A percentile compares a stretch with the other conserved stretches of the same genome.
These are phyloP conservation scores for Trichoderma harzianum DNA, from an alignment of 2,329 filamentous ascomycete species.

Conservation along the genomic window DNA sequence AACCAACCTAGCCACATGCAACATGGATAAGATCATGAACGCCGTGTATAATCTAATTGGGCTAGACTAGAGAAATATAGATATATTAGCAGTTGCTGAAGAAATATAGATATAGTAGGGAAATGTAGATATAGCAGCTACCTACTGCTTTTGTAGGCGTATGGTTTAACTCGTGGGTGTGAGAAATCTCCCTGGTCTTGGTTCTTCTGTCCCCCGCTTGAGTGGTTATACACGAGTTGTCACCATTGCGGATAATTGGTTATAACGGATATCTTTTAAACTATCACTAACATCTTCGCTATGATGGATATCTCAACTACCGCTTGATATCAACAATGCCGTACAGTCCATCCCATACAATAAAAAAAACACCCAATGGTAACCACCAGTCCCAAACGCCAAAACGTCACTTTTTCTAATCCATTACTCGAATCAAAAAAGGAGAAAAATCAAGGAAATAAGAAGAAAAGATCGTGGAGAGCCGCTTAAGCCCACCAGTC, in stretches of 20 bases:
- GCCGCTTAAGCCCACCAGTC: conserved; percentile 67
- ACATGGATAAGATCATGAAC: too few species aligned
- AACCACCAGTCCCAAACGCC: neutral
- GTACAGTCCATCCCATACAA: neutral
- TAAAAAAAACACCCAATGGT: neutral
- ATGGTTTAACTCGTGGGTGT: too few species aligned
- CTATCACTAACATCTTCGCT: neutral
- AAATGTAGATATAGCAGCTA: too few species aligned
- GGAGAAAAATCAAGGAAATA: neutral
- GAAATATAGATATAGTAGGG: too few species aligned
- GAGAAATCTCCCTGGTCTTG: too few species aligned
- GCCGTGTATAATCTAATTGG: too few species aligned
- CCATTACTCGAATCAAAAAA: neutral
- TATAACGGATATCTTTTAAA: neutral
- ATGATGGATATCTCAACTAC: neutral
- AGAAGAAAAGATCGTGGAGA: too few species aligned
- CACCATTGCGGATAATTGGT: neutral
- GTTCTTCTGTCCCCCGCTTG: too few species aligned
- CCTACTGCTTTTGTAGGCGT: too few species aligned
- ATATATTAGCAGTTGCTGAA: too few species aligned
- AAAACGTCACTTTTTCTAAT: neutral
- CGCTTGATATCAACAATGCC: neutral
- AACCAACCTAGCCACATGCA: too few species aligned
- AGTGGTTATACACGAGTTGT: neutral
- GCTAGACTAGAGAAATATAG: too few species aligned